Conservation (phyloP, 2,329 filamentous ascomycete species). For the Aspergillus sergii region DNA sequence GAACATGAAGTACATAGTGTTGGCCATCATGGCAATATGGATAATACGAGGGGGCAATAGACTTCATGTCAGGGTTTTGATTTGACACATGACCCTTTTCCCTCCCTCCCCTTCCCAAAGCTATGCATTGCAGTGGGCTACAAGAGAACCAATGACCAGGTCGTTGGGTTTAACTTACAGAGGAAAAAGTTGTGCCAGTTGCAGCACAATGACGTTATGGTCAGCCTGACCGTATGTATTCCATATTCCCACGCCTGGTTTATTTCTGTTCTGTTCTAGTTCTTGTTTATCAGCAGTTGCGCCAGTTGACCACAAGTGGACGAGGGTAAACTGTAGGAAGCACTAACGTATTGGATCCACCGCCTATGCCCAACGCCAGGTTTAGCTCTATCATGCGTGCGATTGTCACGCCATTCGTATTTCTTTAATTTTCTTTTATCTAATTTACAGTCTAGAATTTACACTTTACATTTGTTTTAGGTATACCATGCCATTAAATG, state of each 20-base stretch:
- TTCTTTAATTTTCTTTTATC: slow-evolving; percentile 12
- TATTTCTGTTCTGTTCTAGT: neutral
- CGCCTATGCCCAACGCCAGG: neutral
- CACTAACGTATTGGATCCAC: neutral
- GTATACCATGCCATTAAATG: neutral
- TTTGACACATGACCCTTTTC: slow-evolving; percentile 18
- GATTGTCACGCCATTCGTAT: slow-evolving; percentile 7
- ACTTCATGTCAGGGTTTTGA: neutral
- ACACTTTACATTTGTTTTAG: neutral
- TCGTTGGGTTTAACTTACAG: slow-evolving; percentile 16
- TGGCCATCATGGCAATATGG: neutral
- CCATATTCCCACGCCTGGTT: neutral
- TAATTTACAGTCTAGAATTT: neutral
- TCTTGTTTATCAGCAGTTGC: neutral
- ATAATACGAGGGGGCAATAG: slow-evolving; percentile 9
- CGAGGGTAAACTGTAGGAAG: neutral
- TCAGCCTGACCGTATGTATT: neutral
- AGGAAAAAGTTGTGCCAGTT: neutral
- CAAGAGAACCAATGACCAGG: slow-evolving; percentile 22
- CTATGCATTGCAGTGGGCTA: slow-evolving; percentile 1
- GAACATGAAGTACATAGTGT: neutral
- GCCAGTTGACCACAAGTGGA: neutral
- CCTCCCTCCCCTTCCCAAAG: neutral
- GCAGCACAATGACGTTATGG: slow-evolving; percentile 5
- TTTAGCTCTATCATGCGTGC: neutral